Percentiles rank a stretch among this genome's conserved stretches.
These are phyloP conservation scores for Cenococcum geophilum DNA, from an alignment of 495 filamentous ascomycete species.

Conservation along the genomic window DNA sequence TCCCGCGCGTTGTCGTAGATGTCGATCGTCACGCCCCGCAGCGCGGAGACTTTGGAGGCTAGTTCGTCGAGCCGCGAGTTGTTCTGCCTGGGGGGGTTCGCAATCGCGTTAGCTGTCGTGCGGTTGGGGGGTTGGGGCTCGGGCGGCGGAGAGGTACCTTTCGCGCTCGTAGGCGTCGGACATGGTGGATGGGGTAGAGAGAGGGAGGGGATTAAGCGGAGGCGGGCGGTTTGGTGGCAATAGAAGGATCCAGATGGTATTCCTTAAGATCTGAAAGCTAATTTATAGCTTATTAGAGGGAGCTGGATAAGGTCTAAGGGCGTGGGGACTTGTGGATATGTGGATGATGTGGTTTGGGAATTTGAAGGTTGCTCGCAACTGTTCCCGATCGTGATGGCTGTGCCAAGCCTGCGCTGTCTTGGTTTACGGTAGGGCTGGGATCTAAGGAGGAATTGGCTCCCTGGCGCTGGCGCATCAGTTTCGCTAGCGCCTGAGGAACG, in stretches of 20 bases:
- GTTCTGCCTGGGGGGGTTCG: slow-evolving; percentile 66
- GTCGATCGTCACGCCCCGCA: slow-evolving; percentile 95
- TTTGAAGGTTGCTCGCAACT: background rate
- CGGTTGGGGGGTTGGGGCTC: background rate
- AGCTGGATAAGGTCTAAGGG: background rate
- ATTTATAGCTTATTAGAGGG: no score
- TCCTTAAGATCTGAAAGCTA: no score
- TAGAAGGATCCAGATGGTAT: background rate
- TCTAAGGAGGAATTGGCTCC: background rate
- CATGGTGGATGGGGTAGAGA: slow-evolving; percentile 46
- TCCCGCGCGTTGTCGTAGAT: slow-evolving; percentile 92
- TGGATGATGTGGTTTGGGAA: background rate
- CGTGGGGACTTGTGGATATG: background rate
- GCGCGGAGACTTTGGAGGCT: slow-evolving; percentile 77
- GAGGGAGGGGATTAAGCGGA: background rate
- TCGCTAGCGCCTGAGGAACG: no score
- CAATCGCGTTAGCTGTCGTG: background rate
- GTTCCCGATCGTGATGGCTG: background rate
- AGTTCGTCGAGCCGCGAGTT: slow-evolving; percentile 91
- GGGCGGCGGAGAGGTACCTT: slow-evolving; percentile 42
- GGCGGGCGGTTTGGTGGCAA: background rate
- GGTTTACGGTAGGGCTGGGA: background rate
- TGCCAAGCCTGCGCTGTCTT: background rate
- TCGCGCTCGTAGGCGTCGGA: slow-evolving; percentile 95
- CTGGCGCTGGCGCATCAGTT: no score